These are phyloP conservation scores for Hsuehochloa calcarea DNA, from an alignment of 176 grass and related monocot genomes.

Conservation along the genomic window DNA sequence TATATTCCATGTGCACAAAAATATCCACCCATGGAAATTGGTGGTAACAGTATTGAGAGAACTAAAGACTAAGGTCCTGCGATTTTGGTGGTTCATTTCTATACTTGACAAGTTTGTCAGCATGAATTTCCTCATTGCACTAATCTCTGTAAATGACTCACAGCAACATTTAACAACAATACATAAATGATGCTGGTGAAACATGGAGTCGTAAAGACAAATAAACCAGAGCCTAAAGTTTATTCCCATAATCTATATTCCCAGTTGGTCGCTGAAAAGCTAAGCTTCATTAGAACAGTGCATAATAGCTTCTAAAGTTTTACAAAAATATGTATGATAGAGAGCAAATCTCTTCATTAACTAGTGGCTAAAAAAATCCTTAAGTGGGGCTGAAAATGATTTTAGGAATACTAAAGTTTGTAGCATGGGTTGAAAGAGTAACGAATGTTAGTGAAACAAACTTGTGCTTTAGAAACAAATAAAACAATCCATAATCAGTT, in stretches of 20 bases:
- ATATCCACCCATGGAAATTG: not conserved
- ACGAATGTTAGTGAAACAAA: not conserved
- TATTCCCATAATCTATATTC: not conserved
- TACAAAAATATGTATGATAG: not conserved
- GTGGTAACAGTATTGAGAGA: not conserved
- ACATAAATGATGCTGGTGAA: not conserved
- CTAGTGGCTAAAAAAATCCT: not conserved
- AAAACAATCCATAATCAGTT: constrained; percentile 2
- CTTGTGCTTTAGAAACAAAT: not conserved
- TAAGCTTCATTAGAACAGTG: constrained; percentile 6
- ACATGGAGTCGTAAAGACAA: not conserved
- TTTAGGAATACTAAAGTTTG: not conserved
- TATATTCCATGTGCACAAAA: not conserved
- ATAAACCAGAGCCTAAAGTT: not conserved
- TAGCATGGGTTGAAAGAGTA: not conserved
- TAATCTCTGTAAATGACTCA: not conserved
- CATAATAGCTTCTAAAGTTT: not conserved
- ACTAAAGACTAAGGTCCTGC: not conserved
- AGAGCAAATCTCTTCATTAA: not conserved
- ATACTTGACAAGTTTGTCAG: not conserved
- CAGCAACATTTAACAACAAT: not conserved
- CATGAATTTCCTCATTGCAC: not conserved
- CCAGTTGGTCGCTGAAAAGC: not conserved
- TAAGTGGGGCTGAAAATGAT: not conserved
- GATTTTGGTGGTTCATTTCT: not conserved